phyloP scores from a whole-genome alignment of 345 rosid species.

The Excoecaria agallocha region DNA sequence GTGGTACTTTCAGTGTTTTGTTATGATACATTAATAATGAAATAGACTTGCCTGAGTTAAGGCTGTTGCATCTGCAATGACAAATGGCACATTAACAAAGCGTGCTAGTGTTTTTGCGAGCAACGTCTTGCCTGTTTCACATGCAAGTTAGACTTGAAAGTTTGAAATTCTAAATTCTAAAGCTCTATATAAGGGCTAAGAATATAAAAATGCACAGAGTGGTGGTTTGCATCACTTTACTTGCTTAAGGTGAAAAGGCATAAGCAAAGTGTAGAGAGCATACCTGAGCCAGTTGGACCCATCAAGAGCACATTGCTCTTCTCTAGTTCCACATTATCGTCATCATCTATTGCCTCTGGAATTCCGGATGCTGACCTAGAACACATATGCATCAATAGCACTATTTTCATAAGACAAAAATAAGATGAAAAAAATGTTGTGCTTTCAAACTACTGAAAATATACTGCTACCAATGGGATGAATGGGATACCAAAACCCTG shows the following conservation, averaged over 20 bases:
- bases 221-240: background rate
- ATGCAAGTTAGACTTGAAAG: slow-evolving; percentile 26
- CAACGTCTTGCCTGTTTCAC: slow-evolving; percentile 69
- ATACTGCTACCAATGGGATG: no score
- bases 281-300: slow-evolving; percentile 99
- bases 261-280: slow-evolving; percentile 3
- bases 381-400: slow-evolving; percentile 39
- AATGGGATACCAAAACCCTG: no score
- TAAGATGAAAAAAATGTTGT: background rate
- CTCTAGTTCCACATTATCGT: slow-evolving; percentile 80
- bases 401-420: slow-evolving; percentile 9
- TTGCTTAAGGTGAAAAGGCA: background rate
- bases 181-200: slow-evolving; percentile 7
- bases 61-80: slow-evolving; percentile 82
- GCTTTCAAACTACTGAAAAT: no score
- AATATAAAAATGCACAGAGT: slow-evolving; percentile 6
- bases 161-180: slow-evolving; percentile 5
- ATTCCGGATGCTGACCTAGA: slow-evolving; percentile 74
- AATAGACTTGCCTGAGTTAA: slow-evolving; percentile 66
- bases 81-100: slow-evolving; percentile 80
- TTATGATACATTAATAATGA: background rate
- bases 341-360: slow-evolving; percentile 52
- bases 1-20: background rate
- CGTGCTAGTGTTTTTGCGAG: slow-evolving; percentile 83
- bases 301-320: slow-evolving; percentile 94